Conservation (phyloP, 352 stramenopile genomes). For the Phytophthora boehmeriae region DNA sequence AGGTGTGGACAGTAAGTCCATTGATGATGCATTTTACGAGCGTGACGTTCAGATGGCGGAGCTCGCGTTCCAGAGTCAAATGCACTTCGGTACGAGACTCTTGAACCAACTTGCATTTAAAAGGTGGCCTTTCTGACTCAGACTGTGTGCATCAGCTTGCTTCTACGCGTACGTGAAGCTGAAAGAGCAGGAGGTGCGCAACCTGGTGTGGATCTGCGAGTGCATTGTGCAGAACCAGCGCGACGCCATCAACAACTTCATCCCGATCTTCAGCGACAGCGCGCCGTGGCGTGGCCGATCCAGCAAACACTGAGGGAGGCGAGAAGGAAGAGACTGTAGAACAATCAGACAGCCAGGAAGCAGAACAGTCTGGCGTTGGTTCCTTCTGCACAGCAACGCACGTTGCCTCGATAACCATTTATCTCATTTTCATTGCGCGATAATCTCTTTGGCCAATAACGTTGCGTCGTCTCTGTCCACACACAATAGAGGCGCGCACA, state of each 20-base stretch:
- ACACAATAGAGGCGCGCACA: not conserved
- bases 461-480: not conserved
- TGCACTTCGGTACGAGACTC: constrained; percentile 93
- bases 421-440: not conserved
- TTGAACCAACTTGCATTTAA: not conserved
- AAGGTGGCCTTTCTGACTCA: not conserved
- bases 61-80: constrained; percentile 98
- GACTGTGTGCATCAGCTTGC: constrained; percentile 44
- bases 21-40: constrained; percentile 99
- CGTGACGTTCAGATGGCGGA: constrained; percentile 98
- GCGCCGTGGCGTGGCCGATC: constrained; percentile 91
- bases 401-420: not conserved
- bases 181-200: constrained; percentile 99
- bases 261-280: constrained; percentile 97
- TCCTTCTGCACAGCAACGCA: not conserved
- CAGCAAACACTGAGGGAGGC: constrained; percentile 55
- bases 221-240: constrained; percentile 99
- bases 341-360: constrained; percentile 1
- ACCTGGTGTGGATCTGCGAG: constrained; percentile 99
- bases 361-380: constrained; percentile 5
- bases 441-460: not conserved
- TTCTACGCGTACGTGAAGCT: constrained; percentile 99
- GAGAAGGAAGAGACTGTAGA: not conserved
- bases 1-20: constrained; percentile 95
- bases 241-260: constrained; percentile 99